Conservation (phyloP, 768 basidiomycete genomes). For the Mycena haematopus region DNA sequence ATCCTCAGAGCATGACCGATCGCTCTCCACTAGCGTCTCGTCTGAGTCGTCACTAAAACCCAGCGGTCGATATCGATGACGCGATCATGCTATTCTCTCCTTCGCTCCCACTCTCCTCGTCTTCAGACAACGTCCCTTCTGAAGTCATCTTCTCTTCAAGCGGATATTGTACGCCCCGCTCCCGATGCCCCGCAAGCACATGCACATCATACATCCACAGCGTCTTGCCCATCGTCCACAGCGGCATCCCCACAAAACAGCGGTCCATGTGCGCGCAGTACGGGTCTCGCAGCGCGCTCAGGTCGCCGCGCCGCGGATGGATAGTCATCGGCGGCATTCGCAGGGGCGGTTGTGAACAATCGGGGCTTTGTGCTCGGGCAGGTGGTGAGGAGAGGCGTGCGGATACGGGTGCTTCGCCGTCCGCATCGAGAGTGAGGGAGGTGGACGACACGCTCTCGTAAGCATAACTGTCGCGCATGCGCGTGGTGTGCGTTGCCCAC, state of each 20-base stretch:
- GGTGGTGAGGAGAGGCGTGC: constrained; percentile 34
- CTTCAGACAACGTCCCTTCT: background rate
- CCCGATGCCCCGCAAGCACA: constrained; percentile 35
- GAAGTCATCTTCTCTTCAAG: background rate
- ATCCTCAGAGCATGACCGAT: constrained; percentile 40
- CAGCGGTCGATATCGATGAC: constrained; percentile 36
- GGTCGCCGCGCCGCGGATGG: constrained; percentile 70
- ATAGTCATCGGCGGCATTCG: constrained; percentile 45
- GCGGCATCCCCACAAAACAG: constrained; percentile 58
- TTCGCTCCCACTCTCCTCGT: constrained; percentile 34
- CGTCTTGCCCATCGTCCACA: constrained; percentile 72
- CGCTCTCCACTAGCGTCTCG: constrained; percentile 60
- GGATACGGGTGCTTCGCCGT: constrained; percentile 21
- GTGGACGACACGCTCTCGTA: constrained; percentile 36
- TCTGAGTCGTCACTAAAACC: constrained; percentile 66
- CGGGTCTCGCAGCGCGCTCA: constrained; percentile 63
- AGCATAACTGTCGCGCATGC: constrained; percentile 33
- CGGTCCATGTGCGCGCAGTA: constrained; percentile 64
- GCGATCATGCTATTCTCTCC: constrained; percentile 38
- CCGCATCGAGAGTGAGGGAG: constrained; percentile 14
- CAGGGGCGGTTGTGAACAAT: background rate
- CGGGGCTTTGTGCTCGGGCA: background rate
- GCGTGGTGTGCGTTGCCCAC: constrained; percentile 48
- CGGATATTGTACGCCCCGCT: background rate
- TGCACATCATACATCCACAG: constrained; percentile 70